phyloP scores from a whole-genome alignment of 1,139 yeast genomes.

The Martiniozyma asiatica region DNA sequence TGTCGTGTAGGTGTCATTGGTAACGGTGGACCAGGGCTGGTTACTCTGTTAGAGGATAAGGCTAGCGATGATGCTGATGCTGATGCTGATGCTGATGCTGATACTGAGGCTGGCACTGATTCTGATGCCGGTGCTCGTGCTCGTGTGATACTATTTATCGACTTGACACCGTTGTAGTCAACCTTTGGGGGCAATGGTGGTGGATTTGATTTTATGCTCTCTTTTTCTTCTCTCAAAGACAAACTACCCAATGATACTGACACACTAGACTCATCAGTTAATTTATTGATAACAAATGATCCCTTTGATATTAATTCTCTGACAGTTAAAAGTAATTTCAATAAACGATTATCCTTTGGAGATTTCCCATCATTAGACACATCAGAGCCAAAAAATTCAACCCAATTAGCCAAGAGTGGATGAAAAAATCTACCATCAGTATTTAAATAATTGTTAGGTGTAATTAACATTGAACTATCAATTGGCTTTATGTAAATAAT shows the following conservation, averaged over 20 bases:
- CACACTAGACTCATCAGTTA: background rate
- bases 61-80: background rate
- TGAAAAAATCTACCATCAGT: slow-evolving; percentile 65
- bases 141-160: background rate
- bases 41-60: no score
- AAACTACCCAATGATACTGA: no score
- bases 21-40: no score
- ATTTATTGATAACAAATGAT: background rate
- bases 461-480: slow-evolving; percentile 29
- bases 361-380: slow-evolving; percentile 13
- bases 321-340: slow-evolving; percentile 22
- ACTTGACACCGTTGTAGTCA: no score
- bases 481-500: slow-evolving; percentile 43
- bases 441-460: slow-evolving; percentile 62
- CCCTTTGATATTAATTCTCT: background rate
- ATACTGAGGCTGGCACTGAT: background rate
- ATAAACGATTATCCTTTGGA: slow-evolving; percentile 19
- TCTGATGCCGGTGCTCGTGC: slow-evolving; percentile 2
- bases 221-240: no score
- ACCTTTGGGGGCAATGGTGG: slow-evolving; percentile 2
- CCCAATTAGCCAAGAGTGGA: slow-evolving; percentile 58
- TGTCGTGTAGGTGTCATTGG: slow-evolving; percentile 13
- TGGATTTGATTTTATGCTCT: background rate
- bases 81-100: no score
- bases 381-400: slow-evolving; percentile 10